phyloP scores from a whole-genome alignment of 495 filamentous ascomycete genomes.

The Penicillium nucicola region DNA sequence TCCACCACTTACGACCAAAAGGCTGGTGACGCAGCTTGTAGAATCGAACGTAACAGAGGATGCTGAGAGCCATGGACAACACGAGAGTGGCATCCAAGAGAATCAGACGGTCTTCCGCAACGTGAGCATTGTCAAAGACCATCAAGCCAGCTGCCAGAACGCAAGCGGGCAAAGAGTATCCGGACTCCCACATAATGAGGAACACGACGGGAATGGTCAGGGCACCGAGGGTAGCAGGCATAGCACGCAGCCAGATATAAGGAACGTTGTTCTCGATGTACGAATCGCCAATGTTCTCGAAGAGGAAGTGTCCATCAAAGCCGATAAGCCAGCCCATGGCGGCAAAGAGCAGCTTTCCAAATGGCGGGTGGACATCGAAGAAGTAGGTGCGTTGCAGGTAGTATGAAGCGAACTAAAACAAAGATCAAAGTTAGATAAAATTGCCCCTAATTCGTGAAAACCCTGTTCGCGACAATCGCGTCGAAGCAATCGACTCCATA shows the following conservation, averaged over 20 bases:
- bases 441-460: background rate
- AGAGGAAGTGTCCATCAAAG: constrained; percentile 95
- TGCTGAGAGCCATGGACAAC: constrained; percentile 89
- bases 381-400: constrained; percentile 98
- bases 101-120: constrained; percentile 94
- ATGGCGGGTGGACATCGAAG: constrained; percentile 99
- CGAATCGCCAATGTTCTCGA: constrained; percentile 98
- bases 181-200: constrained; percentile 99
- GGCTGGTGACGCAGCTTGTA: constrained; percentile 91
- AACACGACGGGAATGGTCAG: constrained; percentile 93
- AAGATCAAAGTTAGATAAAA: constrained; percentile 13
- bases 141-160: constrained; percentile 81
- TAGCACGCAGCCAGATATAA: constrained; percentile 89
- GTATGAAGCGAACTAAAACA: constrained; percentile 81
- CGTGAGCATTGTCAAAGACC: constrained; percentile 96
- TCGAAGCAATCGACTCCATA: constrained; percentile 36
- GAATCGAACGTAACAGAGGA: constrained; percentile 93
- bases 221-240: constrained; percentile 89
- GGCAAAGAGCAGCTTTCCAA: constrained; percentile 70
- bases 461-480: constrained; percentile 1
- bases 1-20: constrained; percentile 98
- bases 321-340: constrained; percentile 94
- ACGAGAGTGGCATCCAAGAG: constrained; percentile 93
- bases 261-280: constrained; percentile 97
- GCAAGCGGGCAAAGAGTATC: constrained; percentile 91